Conservation (phyloP, 768 basidiomycete species). For the Leccinum olivaceopallidum region DNA sequence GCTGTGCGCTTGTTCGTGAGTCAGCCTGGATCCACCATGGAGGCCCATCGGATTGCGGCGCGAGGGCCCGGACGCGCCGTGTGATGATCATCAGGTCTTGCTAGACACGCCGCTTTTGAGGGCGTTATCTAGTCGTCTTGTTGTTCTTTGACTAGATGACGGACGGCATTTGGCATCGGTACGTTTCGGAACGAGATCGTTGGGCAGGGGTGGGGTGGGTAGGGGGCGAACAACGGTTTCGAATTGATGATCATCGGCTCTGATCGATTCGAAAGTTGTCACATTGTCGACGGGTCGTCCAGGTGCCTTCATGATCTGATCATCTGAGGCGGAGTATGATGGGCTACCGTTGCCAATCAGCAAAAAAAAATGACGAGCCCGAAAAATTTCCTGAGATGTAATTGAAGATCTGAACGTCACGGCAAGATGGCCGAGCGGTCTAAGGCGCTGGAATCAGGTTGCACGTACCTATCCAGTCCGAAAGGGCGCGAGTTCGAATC, state of each 20-base stretch:
- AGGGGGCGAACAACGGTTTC: not conserved
- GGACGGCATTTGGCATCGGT: not conserved
- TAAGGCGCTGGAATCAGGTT: slow-evolving; percentile 58
- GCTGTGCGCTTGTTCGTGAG: not conserved
- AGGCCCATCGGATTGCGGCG: not conserved
- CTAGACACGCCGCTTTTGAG: too few species aligned
- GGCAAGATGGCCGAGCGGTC: slow-evolving; percentile 58
- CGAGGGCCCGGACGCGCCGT: not conserved
- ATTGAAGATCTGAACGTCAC: not conserved
- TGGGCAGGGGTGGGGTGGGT: not conserved
- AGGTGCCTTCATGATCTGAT: not conserved
- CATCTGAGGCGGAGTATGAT: not conserved
- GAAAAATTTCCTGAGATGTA: not conserved
- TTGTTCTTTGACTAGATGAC: not conserved
- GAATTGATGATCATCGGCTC: not conserved
- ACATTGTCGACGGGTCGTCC: not conserved
- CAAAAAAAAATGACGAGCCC: too few species aligned
- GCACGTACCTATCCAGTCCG: slow-evolving; percentile 20
- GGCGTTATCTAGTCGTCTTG: not conserved
- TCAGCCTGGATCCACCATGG: not conserved
- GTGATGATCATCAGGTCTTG: not conserved
- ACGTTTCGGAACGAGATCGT: not conserved
- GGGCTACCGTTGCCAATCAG: too few species aligned
- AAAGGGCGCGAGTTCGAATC: slow-evolving; percentile 39
- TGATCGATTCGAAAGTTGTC: not conserved